Conservation (phyloP, 305 asterid species). For the Stenogyne calaminthoides region DNA sequence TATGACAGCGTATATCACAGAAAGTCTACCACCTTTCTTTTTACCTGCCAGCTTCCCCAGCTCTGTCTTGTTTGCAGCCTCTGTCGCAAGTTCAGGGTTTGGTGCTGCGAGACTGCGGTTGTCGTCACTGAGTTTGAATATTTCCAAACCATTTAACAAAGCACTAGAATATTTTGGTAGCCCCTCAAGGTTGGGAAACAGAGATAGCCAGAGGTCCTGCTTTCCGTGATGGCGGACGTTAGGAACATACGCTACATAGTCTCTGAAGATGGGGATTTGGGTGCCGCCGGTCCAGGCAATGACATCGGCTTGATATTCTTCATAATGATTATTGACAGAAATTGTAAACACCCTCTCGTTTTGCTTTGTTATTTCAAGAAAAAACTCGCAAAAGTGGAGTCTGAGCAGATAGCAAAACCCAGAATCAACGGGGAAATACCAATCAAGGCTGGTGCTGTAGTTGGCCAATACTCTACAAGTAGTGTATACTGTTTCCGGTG, state of each 20-base stretch:
- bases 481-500: conserved; percentile 47
- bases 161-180: background rate
- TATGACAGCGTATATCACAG: conserved; percentile 1
- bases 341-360: conserved; percentile 33
- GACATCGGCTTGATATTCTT: conserved; percentile 32
- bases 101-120: conserved; percentile 42
- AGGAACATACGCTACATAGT: conserved; percentile 36
- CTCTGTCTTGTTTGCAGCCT: too few species aligned
- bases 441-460: conserved; percentile 28
- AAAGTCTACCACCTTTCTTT: background rate
- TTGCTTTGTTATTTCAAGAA: background rate
- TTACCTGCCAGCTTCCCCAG: background rate
- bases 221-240: conserved; percentile 25
- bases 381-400: conserved; percentile 58
- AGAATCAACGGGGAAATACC: conserved; percentile 50
- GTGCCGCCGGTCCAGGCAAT: conserved; percentile 14
- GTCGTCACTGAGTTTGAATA: conserved; percentile 46
- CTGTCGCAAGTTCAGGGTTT: conserved; percentile 32
- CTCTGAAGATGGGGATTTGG: conserved; percentile 34
- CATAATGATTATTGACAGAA: conserved; percentile 27
- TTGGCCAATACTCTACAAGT: conserved; percentile 36
- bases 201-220: conserved; percentile 36
- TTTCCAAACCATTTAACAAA: conserved; percentile 57
- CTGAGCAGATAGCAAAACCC: conserved; percentile 49
- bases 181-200: conserved; percentile 28